Base-by-base conservation (phyloP, 2,329 filamentous ascomycete genomes). In the Colletotrichum agaves region DNA sequence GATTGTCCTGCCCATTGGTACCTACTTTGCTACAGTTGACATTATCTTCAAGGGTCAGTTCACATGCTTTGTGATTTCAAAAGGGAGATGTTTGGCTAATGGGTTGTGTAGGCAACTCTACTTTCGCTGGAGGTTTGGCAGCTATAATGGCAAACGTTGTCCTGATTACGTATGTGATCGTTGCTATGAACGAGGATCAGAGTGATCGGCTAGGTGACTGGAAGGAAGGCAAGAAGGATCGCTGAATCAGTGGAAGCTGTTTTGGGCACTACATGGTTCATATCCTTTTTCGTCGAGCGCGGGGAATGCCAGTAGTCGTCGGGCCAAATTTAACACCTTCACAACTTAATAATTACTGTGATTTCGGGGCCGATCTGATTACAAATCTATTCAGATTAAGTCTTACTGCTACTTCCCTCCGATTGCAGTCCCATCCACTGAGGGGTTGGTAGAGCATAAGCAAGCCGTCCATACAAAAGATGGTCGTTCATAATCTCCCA, bases 121-220 rank as follows among this genome's bases (percentile, higher is more conserved):
- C 94, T 2, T 95, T 90, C 73, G 93, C 94, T 3, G 96, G 94
- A 13, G 94, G 89, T 0, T 83, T 92, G 37, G 96, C 96, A 1
- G 96, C 96, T 19, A 81, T 98, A 57, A 89, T 97, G 78, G 96
- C 96, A 12, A 99, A 99, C 74, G 87, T 97, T 2, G 93, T 99
- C 3, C 83, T 99, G 57, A 87, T 98, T 64, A 89, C 87, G n/a
- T 99, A 98, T 79, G 88, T 98, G 47, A 82, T 98, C 63, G 93
- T 97, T 19, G 96, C 96, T 4, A 94, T 97, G 87, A 90, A 87
- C 69, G 96, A 99, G 78, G 96, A 98, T 75, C 82, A 87, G 72
- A 80, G 81, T 2, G 84, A 84, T 27, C 79, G 79, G 71, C 37
- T 56, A 17, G 66, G 58, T 21, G 63, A 74, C 21, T 82, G 86